Conservation (phyloP, 2,329 filamentous ascomycete species). For the Neoarthrinium moseri region DNA sequence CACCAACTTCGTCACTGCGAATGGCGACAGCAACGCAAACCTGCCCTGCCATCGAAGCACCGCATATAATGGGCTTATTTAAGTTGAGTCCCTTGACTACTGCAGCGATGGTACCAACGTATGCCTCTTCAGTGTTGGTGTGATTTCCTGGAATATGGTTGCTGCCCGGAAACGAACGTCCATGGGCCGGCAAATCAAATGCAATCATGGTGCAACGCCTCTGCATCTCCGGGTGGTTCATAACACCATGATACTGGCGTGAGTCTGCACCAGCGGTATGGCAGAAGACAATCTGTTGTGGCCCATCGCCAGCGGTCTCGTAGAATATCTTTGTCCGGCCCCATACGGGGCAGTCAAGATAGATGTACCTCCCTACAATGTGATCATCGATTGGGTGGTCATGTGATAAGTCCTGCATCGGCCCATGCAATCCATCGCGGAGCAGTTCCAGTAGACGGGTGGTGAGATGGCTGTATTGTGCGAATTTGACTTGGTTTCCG, state of each 20-base stretch:
- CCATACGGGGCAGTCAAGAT: slow-evolving; percentile 43
- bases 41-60: slow-evolving; percentile 49
- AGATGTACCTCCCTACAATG: slow-evolving; percentile 45
- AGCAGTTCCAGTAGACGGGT: slow-evolving; percentile 43
- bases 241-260: slow-evolving; percentile 49
- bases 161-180: slow-evolving; percentile 42
- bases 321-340: slow-evolving; percentile 49
- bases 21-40: slow-evolving; percentile 46
- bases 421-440: slow-evolving; percentile 44
- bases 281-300: slow-evolving; percentile 42
- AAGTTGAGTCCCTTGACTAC: slow-evolving; percentile 41
- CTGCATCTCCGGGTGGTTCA: slow-evolving; percentile 45
- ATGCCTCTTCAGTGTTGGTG: slow-evolving; percentile 45
- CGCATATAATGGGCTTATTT: slow-evolving; percentile 45
- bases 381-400: slow-evolving; percentile 36
- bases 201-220: slow-evolving; percentile 47
- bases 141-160: slow-evolving; percentile 40
- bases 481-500: slow-evolving; percentile 42
- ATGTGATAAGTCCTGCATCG: slow-evolving; percentile 37
- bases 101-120: slow-evolving; percentile 42
- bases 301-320: slow-evolving; percentile 43
- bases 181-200: slow-evolving; percentile 49
- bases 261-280: slow-evolving; percentile 46
- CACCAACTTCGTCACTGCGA: slow-evolving; percentile 43
- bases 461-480: slow-evolving; percentile 40